phyloP scores from a whole-genome alignment of 352 stramenopile genomes.

The Phytophthora multivora region DNA sequence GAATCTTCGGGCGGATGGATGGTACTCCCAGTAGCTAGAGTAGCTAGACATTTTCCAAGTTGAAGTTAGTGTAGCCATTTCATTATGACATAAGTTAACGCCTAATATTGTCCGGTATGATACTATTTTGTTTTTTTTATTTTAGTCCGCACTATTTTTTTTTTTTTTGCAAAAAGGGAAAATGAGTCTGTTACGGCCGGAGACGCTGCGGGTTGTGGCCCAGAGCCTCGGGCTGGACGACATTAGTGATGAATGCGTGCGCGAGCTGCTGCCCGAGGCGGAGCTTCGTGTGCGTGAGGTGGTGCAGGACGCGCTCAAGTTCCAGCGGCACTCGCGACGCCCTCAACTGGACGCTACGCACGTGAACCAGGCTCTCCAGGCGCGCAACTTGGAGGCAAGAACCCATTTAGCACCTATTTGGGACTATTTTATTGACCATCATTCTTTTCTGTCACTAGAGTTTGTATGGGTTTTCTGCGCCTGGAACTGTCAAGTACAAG shows the following conservation, averaged over 20 bases:
- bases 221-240: conserved; percentile 78
- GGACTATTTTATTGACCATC: not conserved
- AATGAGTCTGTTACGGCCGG: conserved; percentile 80
- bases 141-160: too few relatives aligned
- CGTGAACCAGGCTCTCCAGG: conserved; percentile 79
- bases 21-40: conserved; percentile 12
- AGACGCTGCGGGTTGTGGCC: conserved; percentile 73
- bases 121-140: too few relatives aligned
- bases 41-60: conserved; percentile 1
- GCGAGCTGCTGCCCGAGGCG: conserved; percentile 74
- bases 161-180: conserved; percentile 19
- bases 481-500: conserved; percentile 59
- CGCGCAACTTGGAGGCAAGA: conserved; percentile 68
- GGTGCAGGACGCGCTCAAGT: conserved; percentile 88
- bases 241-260: conserved; percentile 68
- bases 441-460: conserved; percentile 34
- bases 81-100: too few relatives aligned
- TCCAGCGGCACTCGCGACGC: conserved; percentile 72
- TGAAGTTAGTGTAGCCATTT: too few relatives aligned
- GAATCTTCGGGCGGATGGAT: conserved; percentile 77
- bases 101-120: too few relatives aligned
- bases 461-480: conserved; percentile 75
- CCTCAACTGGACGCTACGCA: conserved; percentile 61
- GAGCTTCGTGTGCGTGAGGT: conserved; percentile 84
- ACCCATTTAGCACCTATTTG: too few relatives aligned